phyloP scores from a whole-genome alignment of 441 rosid species.

The Metrosideros polymorpha region DNA sequence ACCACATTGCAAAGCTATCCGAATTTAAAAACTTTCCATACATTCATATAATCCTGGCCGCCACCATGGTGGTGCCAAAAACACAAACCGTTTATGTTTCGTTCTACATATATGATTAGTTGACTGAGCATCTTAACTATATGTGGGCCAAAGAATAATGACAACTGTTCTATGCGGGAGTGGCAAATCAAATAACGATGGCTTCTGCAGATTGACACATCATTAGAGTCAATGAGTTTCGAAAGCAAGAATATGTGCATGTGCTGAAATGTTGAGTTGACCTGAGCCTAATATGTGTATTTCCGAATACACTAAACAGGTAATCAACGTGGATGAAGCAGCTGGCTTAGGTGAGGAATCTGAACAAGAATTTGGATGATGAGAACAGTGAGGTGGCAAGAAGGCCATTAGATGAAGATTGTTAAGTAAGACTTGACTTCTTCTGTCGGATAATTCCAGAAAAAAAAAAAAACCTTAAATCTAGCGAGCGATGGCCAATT shows the following conservation, averaged over 20 bases:
- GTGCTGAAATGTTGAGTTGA: neutral
- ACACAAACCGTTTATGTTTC: neutral
- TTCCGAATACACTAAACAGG: neutral
- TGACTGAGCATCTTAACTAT: accelerated
- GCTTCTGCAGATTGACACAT: neutral
- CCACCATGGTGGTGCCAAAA: neutral
- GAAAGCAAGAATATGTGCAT: neutral
- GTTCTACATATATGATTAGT: neutral
- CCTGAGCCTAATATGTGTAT: neutral
- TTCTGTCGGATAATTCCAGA: no score
- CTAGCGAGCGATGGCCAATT: no score
- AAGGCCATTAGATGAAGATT: neutral
- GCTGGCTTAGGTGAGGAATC: neutral
- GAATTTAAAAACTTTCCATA: neutral
- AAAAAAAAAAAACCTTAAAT: no score
- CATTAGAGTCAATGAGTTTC: neutral
- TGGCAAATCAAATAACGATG: neutral
- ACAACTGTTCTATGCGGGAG: neutral
- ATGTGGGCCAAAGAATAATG: no score
- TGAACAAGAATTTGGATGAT: neutral
- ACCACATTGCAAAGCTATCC: neutral
- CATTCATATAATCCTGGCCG: neutral
- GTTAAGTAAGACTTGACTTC: neutral
- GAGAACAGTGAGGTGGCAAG: neutral
- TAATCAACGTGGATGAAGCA: neutral